Conservation (phyloP, 192 early-diverging fungal species). For the Linderina pennispora region DNA sequence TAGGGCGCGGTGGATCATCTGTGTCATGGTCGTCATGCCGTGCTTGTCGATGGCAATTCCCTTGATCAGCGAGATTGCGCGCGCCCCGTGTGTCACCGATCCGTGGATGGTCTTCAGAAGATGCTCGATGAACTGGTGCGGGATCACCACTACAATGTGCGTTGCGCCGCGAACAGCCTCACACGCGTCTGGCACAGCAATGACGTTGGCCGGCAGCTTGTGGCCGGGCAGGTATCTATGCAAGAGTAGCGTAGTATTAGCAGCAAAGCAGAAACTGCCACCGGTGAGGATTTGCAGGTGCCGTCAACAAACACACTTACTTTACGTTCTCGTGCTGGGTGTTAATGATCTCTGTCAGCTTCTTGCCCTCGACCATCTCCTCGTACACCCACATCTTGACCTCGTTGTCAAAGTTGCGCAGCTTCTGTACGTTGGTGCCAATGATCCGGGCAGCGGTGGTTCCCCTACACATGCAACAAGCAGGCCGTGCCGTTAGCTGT, state of each 20-base stretch:
- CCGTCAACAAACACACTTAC: conserved; percentile 26
- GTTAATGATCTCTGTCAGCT: conserved; percentile 94
- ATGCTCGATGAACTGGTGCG: conserved; percentile 92
- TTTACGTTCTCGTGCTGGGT: conserved; percentile 86
- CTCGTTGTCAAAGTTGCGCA: conserved; percentile 63
- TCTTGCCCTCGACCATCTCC: conserved; percentile 76
- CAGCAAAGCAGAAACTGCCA: not conserved
- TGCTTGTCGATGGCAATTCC: conserved; percentile 75
- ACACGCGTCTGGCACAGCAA: conserved; percentile 76
- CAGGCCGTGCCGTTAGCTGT: not conserved
- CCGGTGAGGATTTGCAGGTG: not conserved
- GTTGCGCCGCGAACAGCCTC: conserved; percentile 77
- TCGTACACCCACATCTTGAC: conserved; percentile 97
- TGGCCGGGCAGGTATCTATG: conserved; percentile 73
- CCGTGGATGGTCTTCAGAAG: conserved; percentile 57
- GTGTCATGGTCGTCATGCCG: conserved; percentile 73
- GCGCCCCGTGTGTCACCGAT: conserved; percentile 56
- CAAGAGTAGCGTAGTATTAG: not conserved
- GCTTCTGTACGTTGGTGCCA: conserved; percentile 69
- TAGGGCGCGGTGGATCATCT: conserved; percentile 74
- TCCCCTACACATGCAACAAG: conserved; percentile 77
- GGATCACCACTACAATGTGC: conserved; percentile 91
- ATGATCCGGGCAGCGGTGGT: conserved; percentile 90
- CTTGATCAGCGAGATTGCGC: conserved; percentile 93
- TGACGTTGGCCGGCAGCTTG: conserved; percentile 76